These are phyloP conservation scores for Eragrostis nindensis DNA, from an alignment of 176 grass and related monocot species.

Conservation along the genomic window DNA sequence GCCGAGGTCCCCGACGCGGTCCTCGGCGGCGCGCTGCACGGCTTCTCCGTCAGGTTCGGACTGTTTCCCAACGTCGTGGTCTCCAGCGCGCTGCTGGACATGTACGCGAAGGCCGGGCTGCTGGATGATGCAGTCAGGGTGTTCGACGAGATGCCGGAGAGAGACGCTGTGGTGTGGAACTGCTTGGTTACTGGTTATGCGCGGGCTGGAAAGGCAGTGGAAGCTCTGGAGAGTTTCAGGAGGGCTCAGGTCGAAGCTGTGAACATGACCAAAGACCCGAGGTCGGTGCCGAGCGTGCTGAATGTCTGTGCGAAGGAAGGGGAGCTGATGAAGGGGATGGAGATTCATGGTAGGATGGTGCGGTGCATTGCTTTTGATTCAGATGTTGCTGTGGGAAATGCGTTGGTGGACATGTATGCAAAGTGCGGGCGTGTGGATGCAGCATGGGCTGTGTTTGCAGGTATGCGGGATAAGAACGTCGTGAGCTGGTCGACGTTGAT, in stretches of 20 bases:
- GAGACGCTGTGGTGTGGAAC: slow-evolving; percentile 58
- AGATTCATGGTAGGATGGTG: slow-evolving; percentile 56
- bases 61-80: slow-evolving; percentile 41
- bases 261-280: slow-evolving; percentile 25
- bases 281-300: slow-evolving; percentile 49
- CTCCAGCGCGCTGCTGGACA: slow-evolving; percentile 33
- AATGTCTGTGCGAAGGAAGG: slow-evolving; percentile 51
- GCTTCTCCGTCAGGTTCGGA: slow-evolving; percentile 27
- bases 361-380: slow-evolving; percentile 36
- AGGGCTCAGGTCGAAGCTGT: slow-evolving; percentile 35
- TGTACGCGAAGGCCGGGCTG: slow-evolving; percentile 47
- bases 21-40: slow-evolving; percentile 34
- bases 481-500: slow-evolving; percentile 72
- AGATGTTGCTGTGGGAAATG: slow-evolving; percentile 46
- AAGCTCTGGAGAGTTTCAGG: slow-evolving; percentile 38
- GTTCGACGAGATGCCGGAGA: slow-evolving; percentile 46
- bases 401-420: slow-evolving; percentile 61
- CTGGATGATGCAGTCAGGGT: slow-evolving; percentile 40
- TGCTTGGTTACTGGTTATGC: slow-evolving; percentile 50
- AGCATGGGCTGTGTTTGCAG: slow-evolving; percentile 37
- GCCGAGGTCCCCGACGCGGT: slow-evolving; percentile 14
- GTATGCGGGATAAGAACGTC: slow-evolving; percentile 46
- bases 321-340: slow-evolving; percentile 58
- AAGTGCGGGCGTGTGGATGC: slow-evolving; percentile 37
- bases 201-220: slow-evolving; percentile 23